A percentile compares a stretch with the other conserved stretches of the same genome.
These are phyloP conservation scores for Neofusicoccum umdonicola DNA, from an alignment of 2,329 filamentous ascomycete genomes.

Conservation along the genomic window DNA sequence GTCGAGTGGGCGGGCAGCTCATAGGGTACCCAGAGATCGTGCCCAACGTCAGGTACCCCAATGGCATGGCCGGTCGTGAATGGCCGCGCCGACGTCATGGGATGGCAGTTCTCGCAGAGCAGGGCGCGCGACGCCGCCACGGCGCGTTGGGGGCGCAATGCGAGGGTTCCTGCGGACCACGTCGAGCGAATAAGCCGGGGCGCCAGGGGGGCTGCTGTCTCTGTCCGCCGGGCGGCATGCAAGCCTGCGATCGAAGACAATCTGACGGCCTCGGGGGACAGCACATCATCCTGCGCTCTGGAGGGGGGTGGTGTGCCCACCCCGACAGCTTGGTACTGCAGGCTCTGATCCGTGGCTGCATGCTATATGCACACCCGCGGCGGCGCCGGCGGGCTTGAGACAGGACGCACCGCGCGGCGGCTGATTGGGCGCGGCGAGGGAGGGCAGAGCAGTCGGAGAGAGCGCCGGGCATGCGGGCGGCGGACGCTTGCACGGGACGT, in stretches of 20 bases:
- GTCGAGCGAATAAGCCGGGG: constrained; percentile 8
- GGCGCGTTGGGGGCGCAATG: not conserved
- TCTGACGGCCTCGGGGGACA: constrained; percentile 14
- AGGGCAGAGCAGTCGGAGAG: not conserved
- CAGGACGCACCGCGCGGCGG: not conserved
- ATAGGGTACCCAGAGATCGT: constrained; percentile 38
- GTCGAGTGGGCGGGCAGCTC: constrained; percentile 30
- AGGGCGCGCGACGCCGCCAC: constrained; percentile 12
- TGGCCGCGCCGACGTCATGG: constrained; percentile 6
- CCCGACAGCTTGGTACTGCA: constrained; percentile 6
- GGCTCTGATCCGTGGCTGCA: constrained; percentile 5
- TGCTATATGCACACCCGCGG: not conserved
- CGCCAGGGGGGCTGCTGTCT: constrained; percentile 5
- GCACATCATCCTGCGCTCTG: constrained; percentile 13
- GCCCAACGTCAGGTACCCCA: constrained; percentile 24
- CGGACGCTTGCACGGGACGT: not conserved
- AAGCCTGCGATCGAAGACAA: constrained; percentile 1
- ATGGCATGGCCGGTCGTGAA: constrained; percentile 4
- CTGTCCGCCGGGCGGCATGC: not conserved
- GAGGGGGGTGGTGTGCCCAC: not conserved
- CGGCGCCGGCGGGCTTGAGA: not conserved
- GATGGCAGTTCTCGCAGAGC: constrained; percentile 4
- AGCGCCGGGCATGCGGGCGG: not conserved
- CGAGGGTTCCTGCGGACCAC: constrained; percentile 1
- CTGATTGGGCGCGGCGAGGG: not conserved